Percentiles rank a stretch among this genome's conserved stretches.
phyloP scores from a whole-genome alignment of 139 green algal species.

The Chlamydomonas incerta region DNA sequence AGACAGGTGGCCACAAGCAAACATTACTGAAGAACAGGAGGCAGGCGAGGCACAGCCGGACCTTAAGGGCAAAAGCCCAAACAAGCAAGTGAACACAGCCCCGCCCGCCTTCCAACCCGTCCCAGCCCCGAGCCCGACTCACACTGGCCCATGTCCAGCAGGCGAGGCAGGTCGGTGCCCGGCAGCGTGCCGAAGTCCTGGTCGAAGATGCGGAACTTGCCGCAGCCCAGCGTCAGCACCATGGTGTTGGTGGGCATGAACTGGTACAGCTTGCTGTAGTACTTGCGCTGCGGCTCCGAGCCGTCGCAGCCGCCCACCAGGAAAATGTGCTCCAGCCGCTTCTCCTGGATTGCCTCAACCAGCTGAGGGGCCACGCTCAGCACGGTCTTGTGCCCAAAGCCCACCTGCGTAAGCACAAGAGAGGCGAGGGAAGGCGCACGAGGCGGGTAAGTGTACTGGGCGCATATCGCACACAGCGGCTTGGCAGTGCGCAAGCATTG shows the following conservation, averaged over 20 bases:
- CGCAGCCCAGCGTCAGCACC: slow-evolving; percentile 79
- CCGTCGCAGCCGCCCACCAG: slow-evolving; percentile 73
- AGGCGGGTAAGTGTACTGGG: too few species aligned
- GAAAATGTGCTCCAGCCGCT: slow-evolving; percentile 68
- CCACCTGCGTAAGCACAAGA: slow-evolving; percentile 30
- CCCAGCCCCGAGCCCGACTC: slow-evolving; percentile 9
- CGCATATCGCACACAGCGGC: too few species aligned
- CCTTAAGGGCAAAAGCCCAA: too few species aligned
- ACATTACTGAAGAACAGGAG: too few species aligned
- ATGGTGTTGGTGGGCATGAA: slow-evolving; percentile 57
- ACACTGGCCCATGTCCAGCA: slow-evolving; percentile 88
- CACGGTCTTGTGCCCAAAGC: slow-evolving; percentile 67
- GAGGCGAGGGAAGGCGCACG: neutral
- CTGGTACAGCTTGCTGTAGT: slow-evolving; percentile 51
- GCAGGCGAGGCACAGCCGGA: too few species aligned
- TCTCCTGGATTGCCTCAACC: slow-evolving; percentile 62
- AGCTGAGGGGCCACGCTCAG: slow-evolving; percentile 61
- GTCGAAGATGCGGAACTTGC: slow-evolving; percentile 82
- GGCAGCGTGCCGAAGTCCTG: slow-evolving; percentile 71
- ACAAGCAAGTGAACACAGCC: neutral
- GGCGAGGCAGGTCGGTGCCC: slow-evolving; percentile 70
- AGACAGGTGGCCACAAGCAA: too few species aligned
- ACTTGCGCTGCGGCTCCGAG: slow-evolving; percentile 67
- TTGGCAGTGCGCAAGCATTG: too few species aligned
- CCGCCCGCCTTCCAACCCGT: too few species aligned